Percentiles rank a stretch among this genome's conserved stretches.
Evolutionary conservation across 371 early-diverging fungal species (phyloP).

Genomic region (Parasitella parasitica): DNA sequence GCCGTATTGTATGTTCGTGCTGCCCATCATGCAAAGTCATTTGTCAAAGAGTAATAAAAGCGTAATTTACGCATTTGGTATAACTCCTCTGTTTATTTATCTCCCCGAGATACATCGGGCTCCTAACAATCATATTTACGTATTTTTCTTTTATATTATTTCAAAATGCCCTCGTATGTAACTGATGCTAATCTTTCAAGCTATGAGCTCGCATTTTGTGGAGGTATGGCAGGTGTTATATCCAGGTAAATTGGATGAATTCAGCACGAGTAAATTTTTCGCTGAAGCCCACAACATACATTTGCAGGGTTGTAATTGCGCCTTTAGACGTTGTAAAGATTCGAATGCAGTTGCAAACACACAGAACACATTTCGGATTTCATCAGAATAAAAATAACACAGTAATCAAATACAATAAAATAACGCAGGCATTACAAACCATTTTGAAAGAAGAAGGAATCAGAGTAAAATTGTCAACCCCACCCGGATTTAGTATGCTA

Average conservation of each 20-base stretch:
- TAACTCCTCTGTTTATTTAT: no score
- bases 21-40: conserved; percentile 5
- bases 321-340: conserved; percentile 95
- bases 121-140: neutral
- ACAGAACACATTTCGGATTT: conserved; percentile 24
- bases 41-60: neutral
- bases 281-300: neutral
- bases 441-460: conserved; percentile 78
- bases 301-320: conserved; percentile 66
- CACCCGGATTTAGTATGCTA: neutral
- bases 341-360: conserved; percentile 69
- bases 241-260: conserved; percentile 54
- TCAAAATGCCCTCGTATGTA: conserved; percentile 45
- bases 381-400: neutral
- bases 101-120: neutral
- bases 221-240: conserved; percentile 67
- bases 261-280: neutral
- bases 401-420: conserved; percentile 54
- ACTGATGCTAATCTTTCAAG: conserved; percentile 52
- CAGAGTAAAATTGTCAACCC: conserved; percentile 33
- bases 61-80: no score
- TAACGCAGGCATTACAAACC: conserved; percentile 54
- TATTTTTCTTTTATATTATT: no score
- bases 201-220: conserved; percentile 63
- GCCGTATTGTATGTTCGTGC: conserved; percentile 23